Percentiles rank a stretch among this genome's conserved stretches.
Evolutionary conservation across 2,329 filamentous ascomycete species (phyloP).

Genomic region (Penicillium corylophilum): DNA sequence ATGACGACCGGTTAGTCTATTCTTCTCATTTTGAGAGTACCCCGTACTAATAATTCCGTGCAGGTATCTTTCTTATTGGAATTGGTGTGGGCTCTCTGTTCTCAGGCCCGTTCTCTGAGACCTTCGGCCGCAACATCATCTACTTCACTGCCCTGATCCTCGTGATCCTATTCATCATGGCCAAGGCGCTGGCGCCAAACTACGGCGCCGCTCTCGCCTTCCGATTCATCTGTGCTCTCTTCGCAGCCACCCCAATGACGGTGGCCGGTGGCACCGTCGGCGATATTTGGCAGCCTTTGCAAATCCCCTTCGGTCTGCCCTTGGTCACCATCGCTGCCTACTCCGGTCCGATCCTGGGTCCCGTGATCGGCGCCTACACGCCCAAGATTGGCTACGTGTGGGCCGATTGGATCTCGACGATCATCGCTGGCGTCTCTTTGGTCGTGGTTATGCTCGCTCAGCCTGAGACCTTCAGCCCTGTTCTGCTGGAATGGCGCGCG

Average conservation of each 20-base stretch:
- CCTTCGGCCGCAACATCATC: constrained; percentile 49
- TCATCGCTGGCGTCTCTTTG: constrained; percentile 37
- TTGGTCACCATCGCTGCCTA: constrained; percentile 50
- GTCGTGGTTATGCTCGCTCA: constrained; percentile 43
- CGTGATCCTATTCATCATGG: constrained; percentile 52
- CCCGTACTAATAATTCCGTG: neutral
- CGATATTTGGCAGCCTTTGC: constrained; percentile 48
- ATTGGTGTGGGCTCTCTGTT: constrained; percentile 51
- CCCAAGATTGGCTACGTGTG: constrained; percentile 33
- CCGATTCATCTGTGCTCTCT: constrained; percentile 51
- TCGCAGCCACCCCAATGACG: constrained; percentile 45
- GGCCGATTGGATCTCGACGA: constrained; percentile 47
- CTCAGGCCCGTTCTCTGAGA: constrained; percentile 51
- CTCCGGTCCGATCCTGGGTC: constrained; percentile 27
- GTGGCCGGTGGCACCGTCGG: constrained; percentile 46
- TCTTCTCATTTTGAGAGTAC: neutral
- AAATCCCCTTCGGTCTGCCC: constrained; percentile 51
- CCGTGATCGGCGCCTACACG: constrained; percentile 17
- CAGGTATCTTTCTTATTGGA: constrained; percentile 42
- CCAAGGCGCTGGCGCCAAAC: constrained; percentile 48
- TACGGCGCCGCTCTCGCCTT: constrained; percentile 50
- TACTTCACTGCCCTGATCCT: constrained; percentile 49
- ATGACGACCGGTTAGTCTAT: constrained; percentile 10
- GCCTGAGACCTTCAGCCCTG: constrained; percentile 51
- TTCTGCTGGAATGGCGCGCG: constrained; percentile 46